Percentiles rank a stretch among this genome's conserved stretches.
These are phyloP conservation scores for Jimgerdemannia lactiflua DNA, from an alignment of 192 early-diverging fungal genomes.

Conservation along the genomic window DNA sequence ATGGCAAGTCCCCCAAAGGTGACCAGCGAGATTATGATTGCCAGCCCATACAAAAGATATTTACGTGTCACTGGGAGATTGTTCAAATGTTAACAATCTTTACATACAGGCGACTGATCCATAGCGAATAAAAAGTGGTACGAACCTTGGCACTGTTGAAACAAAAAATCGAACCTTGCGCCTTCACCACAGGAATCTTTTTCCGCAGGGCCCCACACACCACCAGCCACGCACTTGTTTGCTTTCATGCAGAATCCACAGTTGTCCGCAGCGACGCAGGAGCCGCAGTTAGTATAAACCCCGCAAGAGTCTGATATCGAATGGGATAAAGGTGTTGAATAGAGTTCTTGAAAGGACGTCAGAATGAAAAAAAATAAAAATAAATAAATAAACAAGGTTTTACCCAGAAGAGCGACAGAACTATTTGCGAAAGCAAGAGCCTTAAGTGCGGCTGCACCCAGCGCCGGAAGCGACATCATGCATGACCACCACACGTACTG, in stretches of 20 bases:
- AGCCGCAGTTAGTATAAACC: background rate
- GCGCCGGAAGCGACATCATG: too few species aligned
- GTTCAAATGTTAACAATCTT: background rate
- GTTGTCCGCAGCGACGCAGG: background rate
- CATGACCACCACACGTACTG: too few species aligned
- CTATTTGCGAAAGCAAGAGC: too few species aligned
- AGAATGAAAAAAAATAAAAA: too few species aligned
- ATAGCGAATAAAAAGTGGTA: background rate
- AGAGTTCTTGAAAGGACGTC: too few species aligned
- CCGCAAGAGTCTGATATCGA: background rate
- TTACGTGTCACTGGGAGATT: background rate
- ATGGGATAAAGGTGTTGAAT: too few species aligned
- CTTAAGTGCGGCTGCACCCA: too few species aligned
- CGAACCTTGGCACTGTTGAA: background rate
- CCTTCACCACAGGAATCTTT: background rate
- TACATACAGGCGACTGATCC: background rate
- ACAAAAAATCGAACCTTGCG: background rate
- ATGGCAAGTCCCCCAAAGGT: background rate
- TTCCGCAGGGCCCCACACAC: background rate
- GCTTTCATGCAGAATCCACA: conserved; percentile 17
- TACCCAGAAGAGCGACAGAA: too few species aligned
- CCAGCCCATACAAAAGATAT: background rate
- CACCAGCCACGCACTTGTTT: background rate
- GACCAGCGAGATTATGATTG: background rate
- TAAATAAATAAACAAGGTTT: too few species aligned